These are phyloP conservation scores for Asterophora lycoperdoides DNA, from an alignment of 768 basidiomycete species.

Conservation along the genomic window DNA sequence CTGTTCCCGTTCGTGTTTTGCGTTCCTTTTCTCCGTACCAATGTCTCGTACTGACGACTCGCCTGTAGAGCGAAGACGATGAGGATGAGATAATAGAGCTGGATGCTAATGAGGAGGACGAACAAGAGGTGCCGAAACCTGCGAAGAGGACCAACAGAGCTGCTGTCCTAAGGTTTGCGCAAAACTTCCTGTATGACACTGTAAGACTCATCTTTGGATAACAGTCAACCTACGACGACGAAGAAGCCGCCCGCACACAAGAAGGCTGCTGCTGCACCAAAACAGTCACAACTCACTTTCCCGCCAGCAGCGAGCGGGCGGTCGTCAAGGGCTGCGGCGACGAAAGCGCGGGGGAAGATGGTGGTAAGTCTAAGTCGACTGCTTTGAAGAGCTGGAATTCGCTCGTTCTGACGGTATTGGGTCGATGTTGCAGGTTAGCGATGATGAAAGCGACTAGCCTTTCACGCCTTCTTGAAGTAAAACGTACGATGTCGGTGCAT, in stretches of 20 bases:
- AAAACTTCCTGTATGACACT: not conserved
- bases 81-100: conserved; percentile 53
- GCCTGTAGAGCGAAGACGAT: conserved; percentile 39
- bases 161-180: conserved; percentile 55
- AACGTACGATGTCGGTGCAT: no score
- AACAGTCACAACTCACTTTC: conserved; percentile 60
- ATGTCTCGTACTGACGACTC: not conserved
- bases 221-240: conserved; percentile 38
- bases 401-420: not conserved
- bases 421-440: conserved; percentile 19
- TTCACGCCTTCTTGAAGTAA: not conserved
- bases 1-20: conserved; percentile 26
- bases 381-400: not conserved
- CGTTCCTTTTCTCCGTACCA: not conserved
- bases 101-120: conserved; percentile 49
- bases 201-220: not conserved
- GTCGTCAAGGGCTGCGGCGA: conserved; percentile 61
- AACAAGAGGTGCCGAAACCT: conserved; percentile 45
- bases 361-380: conserved; percentile 38
- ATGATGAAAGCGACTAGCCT: conserved; percentile 27
- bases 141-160: conserved; percentile 59
- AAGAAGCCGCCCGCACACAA: conserved; percentile 46
- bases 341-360: conserved; percentile 61
- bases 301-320: conserved; percentile 51
- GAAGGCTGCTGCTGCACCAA: conserved; percentile 49